These are phyloP conservation scores for Fusarium nodosum DNA, from an alignment of 2,329 filamentous ascomycete genomes.

Conservation along the genomic window DNA sequence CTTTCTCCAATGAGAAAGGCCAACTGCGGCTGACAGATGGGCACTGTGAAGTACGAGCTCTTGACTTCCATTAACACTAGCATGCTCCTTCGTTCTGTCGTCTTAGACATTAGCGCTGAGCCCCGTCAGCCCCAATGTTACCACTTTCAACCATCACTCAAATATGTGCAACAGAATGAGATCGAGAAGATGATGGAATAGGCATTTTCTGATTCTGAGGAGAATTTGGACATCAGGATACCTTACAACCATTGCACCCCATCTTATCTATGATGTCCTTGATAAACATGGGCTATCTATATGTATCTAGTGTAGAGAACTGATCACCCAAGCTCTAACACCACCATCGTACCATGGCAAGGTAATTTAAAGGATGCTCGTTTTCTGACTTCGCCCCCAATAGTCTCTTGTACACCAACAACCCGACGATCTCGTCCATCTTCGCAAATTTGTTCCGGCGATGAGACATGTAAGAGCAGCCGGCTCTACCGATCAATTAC, in stretches of 20 bases:
- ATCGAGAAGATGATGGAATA: background rate
- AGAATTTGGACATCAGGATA: background rate
- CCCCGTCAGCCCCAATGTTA: slow-evolving; percentile 38
- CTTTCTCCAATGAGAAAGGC: slow-evolving; percentile 26
- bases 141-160: background rate
- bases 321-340: slow-evolving; percentile 11
- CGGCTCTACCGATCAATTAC: background rate
- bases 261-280: background rate
- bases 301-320: background rate
- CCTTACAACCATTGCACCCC: background rate
- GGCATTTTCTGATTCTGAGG: background rate
- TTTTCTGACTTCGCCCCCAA: slow-evolving; percentile 12
- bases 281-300: background rate
- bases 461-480: slow-evolving; percentile 13
- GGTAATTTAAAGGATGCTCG: slow-evolving; percentile 8
- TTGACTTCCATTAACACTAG: slow-evolving; percentile 22
- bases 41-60: slow-evolving; percentile 26
- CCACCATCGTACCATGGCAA: slow-evolving; percentile 1
- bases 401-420: background rate
- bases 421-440: slow-evolving; percentile 12
- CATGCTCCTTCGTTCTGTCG: slow-evolving; percentile 22
- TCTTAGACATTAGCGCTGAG: slow-evolving; percentile 37
- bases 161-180: slow-evolving; percentile 1
- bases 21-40: slow-evolving; percentile 41
- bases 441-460: slow-evolving; percentile 12